Evolutionary conservation across 2,329 filamentous ascomycete genomes (phyloP).

Genomic region (Dactylellina sp.): DNA sequence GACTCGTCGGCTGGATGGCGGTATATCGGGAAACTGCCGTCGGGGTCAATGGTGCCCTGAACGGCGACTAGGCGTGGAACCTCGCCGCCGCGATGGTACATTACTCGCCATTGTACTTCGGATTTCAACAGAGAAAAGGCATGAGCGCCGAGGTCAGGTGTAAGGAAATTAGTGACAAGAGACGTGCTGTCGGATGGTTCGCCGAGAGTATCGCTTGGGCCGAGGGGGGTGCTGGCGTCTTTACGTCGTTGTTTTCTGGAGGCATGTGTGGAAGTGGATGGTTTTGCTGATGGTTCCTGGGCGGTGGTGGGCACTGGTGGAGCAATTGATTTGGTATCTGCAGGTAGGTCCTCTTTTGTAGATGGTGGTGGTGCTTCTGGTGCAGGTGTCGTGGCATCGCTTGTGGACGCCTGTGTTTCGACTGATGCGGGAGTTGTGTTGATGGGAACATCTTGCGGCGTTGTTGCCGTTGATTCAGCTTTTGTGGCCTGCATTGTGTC

Average conservation of each 20-base stretch:
- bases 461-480: neutral
- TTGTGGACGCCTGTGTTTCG: slow-evolving; percentile 29
- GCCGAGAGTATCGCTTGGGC: slow-evolving; percentile 72
- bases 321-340: neutral
- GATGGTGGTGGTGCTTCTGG: neutral
- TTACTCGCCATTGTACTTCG: slow-evolving; percentile 88
- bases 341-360: slow-evolving; percentile 2
- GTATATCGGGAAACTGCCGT: slow-evolving; percentile 86
- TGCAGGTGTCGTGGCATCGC: neutral
- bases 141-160: slow-evolving; percentile 68
- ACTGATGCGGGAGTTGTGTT: slow-evolving; percentile 8
- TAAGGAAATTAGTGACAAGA: slow-evolving; percentile 77
- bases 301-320: slow-evolving; percentile 2
- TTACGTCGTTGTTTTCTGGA: slow-evolving; percentile 52
- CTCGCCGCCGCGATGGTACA: slow-evolving; percentile 91
- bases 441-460: slow-evolving; percentile 1
- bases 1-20: slow-evolving; percentile 92
- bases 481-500: neutral
- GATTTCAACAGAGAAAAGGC: slow-evolving; percentile 77
- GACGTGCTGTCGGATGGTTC: slow-evolving; percentile 78
- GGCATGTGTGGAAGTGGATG: slow-evolving; percentile 55
- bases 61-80: slow-evolving; percentile 92
- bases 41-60: slow-evolving; percentile 76
- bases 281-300: neutral
- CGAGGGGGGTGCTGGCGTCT: slow-evolving; percentile 61